Percentiles rank a stretch among this genome's conserved stretches.
Evolutionary conservation across 495 filamentous ascomycete species (phyloP).

Genomic region (Hypoxylon rickii): DNA sequence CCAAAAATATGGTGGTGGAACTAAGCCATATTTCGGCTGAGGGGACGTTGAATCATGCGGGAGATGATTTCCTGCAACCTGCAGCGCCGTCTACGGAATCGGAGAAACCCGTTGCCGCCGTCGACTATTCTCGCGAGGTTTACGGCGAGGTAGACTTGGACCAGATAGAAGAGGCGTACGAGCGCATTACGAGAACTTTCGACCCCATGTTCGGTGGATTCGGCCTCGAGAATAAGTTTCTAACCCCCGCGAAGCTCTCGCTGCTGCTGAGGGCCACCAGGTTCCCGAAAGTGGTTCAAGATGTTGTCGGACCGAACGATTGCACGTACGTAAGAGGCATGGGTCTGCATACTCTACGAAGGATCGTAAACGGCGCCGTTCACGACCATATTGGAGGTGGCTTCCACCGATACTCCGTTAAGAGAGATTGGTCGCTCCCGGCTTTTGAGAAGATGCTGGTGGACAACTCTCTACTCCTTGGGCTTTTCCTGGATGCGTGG

Average conservation of each 20-base stretch:
- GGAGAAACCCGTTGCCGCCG: neutral
- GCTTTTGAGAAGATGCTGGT: constrained; percentile 99
- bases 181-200: constrained; percentile 76
- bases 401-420: constrained; percentile 89
- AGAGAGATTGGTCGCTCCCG: constrained; percentile 86
- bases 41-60: constrained; percentile 66
- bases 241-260: constrained; percentile 81
- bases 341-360: constrained; percentile 78
- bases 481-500: constrained; percentile 88
- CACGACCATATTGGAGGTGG: constrained; percentile 92
- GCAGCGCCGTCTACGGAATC: constrained; percentile 1
- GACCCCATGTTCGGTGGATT: constrained; percentile 83
- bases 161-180: constrained; percentile 85
- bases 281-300: constrained; percentile 72
- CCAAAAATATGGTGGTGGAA: constrained; percentile 79
- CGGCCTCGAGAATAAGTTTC: constrained; percentile 81
- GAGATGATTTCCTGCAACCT: constrained; percentile 17
- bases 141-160: constrained; percentile 78
- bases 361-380: constrained; percentile 85
- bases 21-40: constrained; percentile 85
- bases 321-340: constrained; percentile 76
- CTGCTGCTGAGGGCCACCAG: constrained; percentile 79
- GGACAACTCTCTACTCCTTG: constrained; percentile 87
- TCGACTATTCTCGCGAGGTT: constrained; percentile 35
- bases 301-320: constrained; percentile 84